Evolutionary conservation across 495 filamentous ascomycete genomes (phyloP), one percentile per base, ranked within the genome.

Genomic region (Hamigera avellanea): DNA sequence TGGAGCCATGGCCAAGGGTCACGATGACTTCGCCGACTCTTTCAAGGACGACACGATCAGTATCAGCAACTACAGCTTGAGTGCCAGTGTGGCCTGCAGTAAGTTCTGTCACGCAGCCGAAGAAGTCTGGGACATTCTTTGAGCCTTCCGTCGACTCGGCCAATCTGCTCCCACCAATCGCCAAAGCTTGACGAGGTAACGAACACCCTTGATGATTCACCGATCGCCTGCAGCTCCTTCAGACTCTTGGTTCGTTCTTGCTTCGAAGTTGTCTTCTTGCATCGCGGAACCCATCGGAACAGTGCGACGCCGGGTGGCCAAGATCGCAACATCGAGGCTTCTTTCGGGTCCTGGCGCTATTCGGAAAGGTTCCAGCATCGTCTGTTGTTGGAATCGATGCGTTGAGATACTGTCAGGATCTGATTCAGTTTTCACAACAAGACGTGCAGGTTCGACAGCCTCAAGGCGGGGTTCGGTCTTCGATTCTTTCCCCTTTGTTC

Each of bases 101-200:
- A 96, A 95, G 62, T 95, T 98, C 67, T 95, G 91, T 64, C 91
- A 98, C 60, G 91, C 91, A 31, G 91, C 87, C 19, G 91, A 98
- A 61, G 91, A 98, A 55, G 78, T 80, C 27, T 98, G 91, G 91
- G 78, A 86, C 47, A 86, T 98, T 44, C 73, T 95, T 47, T 98
- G 52, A 64, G 29, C 26, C 8, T 15, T 33, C n/a, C 14, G 3
- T 18, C 14, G 6, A 19, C 4, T 33, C 2, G 12, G 12, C 28
- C 14, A 12, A 30, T 13, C 28, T 4, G 6, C 28, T 30, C n/a
- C 28, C 10, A 12, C 28, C 28, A 30, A 6, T 4, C 28, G 14
- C 28, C 28, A 15, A 6, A 4, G 28, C 28, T 30, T 30, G 28
- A 30, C n/a, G 28, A 30, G 6, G 28, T 23, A 4, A 23, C 21